Evolutionary conservation across 192 early-diverging fungal genomes (phyloP).

Genomic region (Umbelopsis ramanniana): DNA sequence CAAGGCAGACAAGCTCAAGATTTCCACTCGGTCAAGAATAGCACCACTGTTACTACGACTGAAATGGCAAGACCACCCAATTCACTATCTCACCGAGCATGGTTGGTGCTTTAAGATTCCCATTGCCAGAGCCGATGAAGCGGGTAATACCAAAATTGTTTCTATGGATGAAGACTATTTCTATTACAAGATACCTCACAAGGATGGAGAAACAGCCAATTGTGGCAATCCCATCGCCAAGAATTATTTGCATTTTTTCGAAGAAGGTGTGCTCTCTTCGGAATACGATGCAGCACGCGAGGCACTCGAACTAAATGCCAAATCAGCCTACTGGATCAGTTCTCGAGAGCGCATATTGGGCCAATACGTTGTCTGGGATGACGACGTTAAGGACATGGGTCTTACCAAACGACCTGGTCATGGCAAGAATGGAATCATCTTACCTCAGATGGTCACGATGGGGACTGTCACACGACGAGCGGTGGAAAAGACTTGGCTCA

Average conservation of each 20-base stretch:
- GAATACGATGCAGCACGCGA: conserved; percentile 71
- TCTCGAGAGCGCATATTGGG: conserved; percentile 76
- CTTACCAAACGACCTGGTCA: conserved; percentile 32
- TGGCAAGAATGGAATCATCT: conserved; percentile 69
- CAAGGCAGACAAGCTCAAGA: conserved; percentile 57
- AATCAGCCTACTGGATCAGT: conserved; percentile 92
- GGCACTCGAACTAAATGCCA: conserved; percentile 74
- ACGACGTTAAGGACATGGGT: conserved; percentile 48
- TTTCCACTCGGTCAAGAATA: conserved; percentile 73
- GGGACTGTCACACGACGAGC: conserved; percentile 95
- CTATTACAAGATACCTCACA: conserved; percentile 80
- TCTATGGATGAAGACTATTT: conserved; percentile 44
- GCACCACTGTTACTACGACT: conserved; percentile 84
- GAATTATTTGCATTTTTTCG: conserved; percentile 76
- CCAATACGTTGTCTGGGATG: conserved; percentile 88
- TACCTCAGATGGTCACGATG: conserved; percentile 92
- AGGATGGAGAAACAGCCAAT: conserved; percentile 76
- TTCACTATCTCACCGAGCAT: conserved; percentile 65
- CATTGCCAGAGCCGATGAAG: conserved; percentile 1
- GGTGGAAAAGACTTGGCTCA: conserved; percentile 94
- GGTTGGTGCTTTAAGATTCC: conserved; percentile 82
- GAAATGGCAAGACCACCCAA: conserved; percentile 81
- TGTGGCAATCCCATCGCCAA: conserved; percentile 90
- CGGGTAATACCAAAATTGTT: conserved; percentile 36
- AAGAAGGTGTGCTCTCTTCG: conserved; percentile 78